Evolutionary conservation across 1,284 basidiomycete species (phyloP), one percentile per base, ranked within the genome.

Genomic region (Ceratobasidium sp.): DNA sequence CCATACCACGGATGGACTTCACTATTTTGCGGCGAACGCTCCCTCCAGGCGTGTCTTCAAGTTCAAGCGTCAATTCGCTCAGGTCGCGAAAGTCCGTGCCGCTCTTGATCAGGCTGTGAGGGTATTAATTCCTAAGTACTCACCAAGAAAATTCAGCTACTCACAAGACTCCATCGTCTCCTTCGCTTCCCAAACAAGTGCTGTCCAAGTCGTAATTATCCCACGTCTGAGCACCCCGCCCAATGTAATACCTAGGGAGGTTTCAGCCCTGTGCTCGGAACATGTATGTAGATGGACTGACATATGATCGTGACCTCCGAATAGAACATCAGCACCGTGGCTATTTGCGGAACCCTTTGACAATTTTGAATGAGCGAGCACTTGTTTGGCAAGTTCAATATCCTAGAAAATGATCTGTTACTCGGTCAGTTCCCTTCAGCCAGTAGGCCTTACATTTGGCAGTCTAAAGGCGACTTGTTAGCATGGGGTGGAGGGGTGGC

Each of bases 41-140:
- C 1, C 86, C 86, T 39, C 80, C 76, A 0, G 87, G 83, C 0
- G 87, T 83, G 56, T 85, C 80, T 39, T 81, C 80, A 2, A 96
- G 79, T 68, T 86, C 84, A 19, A 96, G 78, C 0, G 77, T 80
- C 47, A 94, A 80, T 71, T 91, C 88, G 57, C 90, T 91, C 27
- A 96, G 79, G 72, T 96, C 93, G 36, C 91, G 85, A 77, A 97
- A 97, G 78, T 97, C 93, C 4, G 90, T 92, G 4, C 94, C 94
- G 72, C 90, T 93, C 77, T 97, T 97, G 73, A 95, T 78, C 14
- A 92, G 69, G 56, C 76, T 74, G 21, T 69, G 2, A 21, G 2
- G 33, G 19, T n/a, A 36, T 25, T 21, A 19, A 6, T 39, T 25
- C 9, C 3, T 14, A 50, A 7, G 59, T n/a, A n/a, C 23, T 8